A percentile compares a stretch with the other conserved stretches of the same genome.
Conservation (phyloP, 116 monocot species). For the Dioscorea cayenensis region DNA sequence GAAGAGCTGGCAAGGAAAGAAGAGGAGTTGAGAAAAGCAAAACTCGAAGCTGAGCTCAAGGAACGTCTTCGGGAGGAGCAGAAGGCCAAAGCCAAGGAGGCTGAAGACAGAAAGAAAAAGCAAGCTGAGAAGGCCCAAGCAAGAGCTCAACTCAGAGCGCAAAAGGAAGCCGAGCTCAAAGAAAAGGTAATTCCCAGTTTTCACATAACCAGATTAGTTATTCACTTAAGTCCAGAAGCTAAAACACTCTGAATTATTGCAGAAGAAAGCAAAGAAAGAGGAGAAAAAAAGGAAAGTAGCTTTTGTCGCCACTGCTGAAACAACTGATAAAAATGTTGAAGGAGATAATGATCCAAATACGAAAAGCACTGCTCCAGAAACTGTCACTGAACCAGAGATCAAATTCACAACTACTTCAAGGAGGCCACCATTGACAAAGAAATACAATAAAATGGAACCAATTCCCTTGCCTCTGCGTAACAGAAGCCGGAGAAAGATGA, state of each 20-base stretch:
- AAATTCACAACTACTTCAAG: slow-evolving; percentile 7
- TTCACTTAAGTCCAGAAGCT: background rate
- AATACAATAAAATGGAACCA: slow-evolving; percentile 29
- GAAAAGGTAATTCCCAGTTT: slow-evolving; percentile 43
- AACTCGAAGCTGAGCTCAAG: slow-evolving; percentile 45
- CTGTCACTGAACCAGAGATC: slow-evolving; percentile 14
- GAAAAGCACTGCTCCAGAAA: slow-evolving; percentile 16
- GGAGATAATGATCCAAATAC: slow-evolving; percentile 8
- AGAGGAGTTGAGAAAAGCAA: slow-evolving; percentile 55
- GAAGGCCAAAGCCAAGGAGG: slow-evolving; percentile 71
- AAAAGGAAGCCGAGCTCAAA: slow-evolving; percentile 58
- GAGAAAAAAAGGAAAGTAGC: slow-evolving; percentile 34
- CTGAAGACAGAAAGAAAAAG: slow-evolving; percentile 72
- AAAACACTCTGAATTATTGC: background rate
- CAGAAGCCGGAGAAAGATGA: slow-evolving; percentile 54
- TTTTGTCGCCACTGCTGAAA: background rate
- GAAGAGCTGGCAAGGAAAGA: slow-evolving; percentile 30
- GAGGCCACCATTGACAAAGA: slow-evolving; percentile 17
- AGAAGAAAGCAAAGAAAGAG: slow-evolving; percentile 63
- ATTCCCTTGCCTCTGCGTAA: slow-evolving; percentile 62
- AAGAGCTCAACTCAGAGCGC: slow-evolving; percentile 53
- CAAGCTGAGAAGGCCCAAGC: slow-evolving; percentile 66
- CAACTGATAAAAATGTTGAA: slow-evolving; percentile 10
- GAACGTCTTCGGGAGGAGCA: slow-evolving; percentile 62
- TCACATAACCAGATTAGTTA: background rate